Percentiles rank a stretch among this genome's conserved stretches.
These are phyloP conservation scores for Cercospora sp. DNA, from an alignment of 2,329 filamentous ascomycete species.

Conservation along the genomic window DNA sequence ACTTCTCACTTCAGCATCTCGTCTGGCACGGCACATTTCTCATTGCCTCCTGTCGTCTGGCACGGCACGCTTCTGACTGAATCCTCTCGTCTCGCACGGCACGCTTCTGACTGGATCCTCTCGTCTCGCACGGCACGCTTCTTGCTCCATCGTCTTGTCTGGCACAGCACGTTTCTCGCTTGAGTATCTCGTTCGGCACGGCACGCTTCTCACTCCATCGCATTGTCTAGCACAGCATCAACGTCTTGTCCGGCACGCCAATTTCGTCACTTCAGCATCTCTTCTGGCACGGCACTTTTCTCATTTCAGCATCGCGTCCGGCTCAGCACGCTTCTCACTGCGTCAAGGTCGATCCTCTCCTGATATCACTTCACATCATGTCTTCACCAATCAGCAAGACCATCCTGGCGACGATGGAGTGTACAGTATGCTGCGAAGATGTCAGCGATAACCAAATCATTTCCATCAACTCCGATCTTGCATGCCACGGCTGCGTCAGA, in stretches of 20 bases:
- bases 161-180: not conserved
- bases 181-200: not conserved
- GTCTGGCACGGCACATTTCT: not conserved
- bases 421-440: not conserved
- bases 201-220: not conserved
- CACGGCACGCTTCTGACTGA: not conserved
- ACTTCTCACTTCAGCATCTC: not conserved
- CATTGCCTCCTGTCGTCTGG: not conserved
- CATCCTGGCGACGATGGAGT: not conserved
- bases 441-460: not conserved
- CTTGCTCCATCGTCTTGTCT: not conserved
- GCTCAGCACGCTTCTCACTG: not conserved
- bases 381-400: not conserved
- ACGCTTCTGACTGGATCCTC: not conserved
- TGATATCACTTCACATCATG: not conserved
- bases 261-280: not conserved
- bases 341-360: not conserved
- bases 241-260: not conserved
- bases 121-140: not conserved
- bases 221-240: not conserved
- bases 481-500: slow-evolving; percentile 1
- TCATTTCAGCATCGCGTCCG: not conserved
- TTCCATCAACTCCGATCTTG: not conserved
- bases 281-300: not conserved
- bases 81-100: not conserved